Evolutionary conservation across 768 basidiomycete genomes (phyloP).

Genomic region (Boletus sp.): DNA sequence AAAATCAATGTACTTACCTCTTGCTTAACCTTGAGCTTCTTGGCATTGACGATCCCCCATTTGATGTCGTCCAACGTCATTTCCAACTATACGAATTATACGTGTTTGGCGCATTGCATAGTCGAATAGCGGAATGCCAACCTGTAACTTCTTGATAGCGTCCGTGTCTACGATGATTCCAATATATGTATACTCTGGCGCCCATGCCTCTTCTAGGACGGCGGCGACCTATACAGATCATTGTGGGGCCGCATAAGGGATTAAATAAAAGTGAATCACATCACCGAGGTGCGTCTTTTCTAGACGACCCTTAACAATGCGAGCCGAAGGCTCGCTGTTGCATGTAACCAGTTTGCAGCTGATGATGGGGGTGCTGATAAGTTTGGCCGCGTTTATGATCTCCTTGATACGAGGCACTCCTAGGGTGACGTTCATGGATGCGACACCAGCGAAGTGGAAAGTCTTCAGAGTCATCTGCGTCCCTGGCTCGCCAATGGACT

Average conservation of each 20-base stretch:
- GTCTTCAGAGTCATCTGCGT: conserved; percentile 99
- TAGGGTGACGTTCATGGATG: conserved; percentile 98
- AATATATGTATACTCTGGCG: conserved; percentile 86
- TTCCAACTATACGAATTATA: conserved; percentile 59
- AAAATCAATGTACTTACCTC: conserved; percentile 44
- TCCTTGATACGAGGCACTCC: conserved; percentile 99
- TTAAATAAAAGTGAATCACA: conserved; percentile 42
- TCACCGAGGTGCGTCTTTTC: conserved; percentile 95
- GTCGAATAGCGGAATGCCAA: conserved; percentile 23
- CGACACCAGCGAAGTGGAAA: conserved; percentile 99
- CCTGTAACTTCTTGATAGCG: conserved; percentile 87
- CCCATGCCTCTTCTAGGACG: conserved; percentile 95
- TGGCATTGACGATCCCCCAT: conserved; percentile 81
- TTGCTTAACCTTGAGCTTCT: conserved; percentile 90
- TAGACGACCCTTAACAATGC: conserved; percentile 94
- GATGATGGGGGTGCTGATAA: conserved; percentile 97
- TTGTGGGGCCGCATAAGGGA: background rate
- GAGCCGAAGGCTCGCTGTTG: conserved; percentile 88
- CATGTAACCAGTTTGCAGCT: conserved; percentile 88
- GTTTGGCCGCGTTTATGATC: conserved; percentile 98
- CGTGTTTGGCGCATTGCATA: background rate
- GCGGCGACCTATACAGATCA: conserved; percentile 65
- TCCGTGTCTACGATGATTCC: conserved; percentile 89
- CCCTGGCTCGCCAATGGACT: conserved; percentile 98
- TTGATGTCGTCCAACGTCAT: conserved; percentile 90